A percentile compares a stretch with the other conserved stretches of the same genome.
Conservation (phyloP, 192 early-diverging fungal species). For the Coemansia sp. region DNA sequence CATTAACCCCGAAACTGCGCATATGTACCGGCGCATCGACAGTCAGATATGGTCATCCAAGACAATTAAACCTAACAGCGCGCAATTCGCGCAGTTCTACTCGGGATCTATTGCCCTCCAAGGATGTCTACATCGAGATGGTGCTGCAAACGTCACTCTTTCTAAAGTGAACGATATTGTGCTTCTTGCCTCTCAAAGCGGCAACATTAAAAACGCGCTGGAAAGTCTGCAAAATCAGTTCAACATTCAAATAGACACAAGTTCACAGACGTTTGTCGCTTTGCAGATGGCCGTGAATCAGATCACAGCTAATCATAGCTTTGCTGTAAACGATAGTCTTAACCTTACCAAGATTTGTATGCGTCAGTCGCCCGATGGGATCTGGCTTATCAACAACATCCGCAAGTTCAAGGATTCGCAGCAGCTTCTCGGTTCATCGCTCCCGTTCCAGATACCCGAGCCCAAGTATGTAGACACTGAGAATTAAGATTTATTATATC, state of each 20-base stretch:
- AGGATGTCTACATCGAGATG: slow-evolving; percentile 4
- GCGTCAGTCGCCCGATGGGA: slow-evolving; percentile 1
- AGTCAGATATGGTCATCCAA: slow-evolving; percentile 2
- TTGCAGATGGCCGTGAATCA: slow-evolving; percentile 5
- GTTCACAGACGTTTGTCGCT: neutral
- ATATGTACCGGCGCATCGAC: slow-evolving; percentile 1
- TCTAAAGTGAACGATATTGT: neutral
- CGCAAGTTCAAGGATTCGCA: slow-evolving; percentile 1
- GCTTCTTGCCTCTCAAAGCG: neutral
- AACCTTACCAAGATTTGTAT: slow-evolving; percentile 8
- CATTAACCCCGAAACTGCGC: slow-evolving; percentile 3
- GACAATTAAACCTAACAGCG: neutral
- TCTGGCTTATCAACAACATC: slow-evolving; percentile 9
- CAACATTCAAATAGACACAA: neutral
- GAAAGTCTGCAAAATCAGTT: neutral
- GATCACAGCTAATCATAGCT: neutral
- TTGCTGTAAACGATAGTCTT: neutral
- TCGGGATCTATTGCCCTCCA: neutral
- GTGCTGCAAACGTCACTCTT: neutral
- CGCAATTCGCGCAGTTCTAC: neutral
- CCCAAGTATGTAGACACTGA: too few species aligned
- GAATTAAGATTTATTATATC: too few species aligned
- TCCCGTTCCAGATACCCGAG: too few species aligned
- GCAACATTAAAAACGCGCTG: neutral
- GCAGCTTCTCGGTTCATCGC: neutral